Evolutionary conservation across 331 rosid species (phyloP).

Genomic region (Rhamnella rubrinervis): DNA sequence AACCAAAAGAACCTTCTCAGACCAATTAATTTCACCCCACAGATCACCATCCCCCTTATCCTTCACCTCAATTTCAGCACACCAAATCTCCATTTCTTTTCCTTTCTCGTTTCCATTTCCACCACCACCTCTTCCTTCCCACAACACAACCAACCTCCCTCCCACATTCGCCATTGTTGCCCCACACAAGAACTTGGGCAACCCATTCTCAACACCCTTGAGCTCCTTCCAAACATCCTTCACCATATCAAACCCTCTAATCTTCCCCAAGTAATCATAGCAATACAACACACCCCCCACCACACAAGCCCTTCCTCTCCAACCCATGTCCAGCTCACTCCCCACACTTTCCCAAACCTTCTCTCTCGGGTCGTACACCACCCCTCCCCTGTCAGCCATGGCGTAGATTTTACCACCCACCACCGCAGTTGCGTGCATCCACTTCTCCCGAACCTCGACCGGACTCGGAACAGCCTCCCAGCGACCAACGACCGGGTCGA

Average conservation of each 20-base stretch:
- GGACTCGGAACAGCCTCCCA: conserved; percentile 65
- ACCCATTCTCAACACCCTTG: conserved; percentile 48
- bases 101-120: conserved; percentile 40
- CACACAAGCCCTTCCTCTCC: conserved; percentile 80
- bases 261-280: conserved; percentile 66
- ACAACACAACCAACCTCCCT: conserved; percentile 62
- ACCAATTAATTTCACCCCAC: conserved; percentile 56
- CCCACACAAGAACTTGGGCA: conserved; percentile 71
- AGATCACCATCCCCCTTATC: conserved; percentile 37
- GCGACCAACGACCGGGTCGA: conserved; percentile 38
- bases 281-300: conserved; percentile 57
- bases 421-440: conserved; percentile 87
- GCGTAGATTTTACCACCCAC: conserved; percentile 49
- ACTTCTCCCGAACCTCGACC: conserved; percentile 43
- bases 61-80: conserved; percentile 64
- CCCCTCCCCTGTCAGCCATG: conserved; percentile 78
- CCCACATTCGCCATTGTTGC: conserved; percentile 81
- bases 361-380: conserved; percentile 35
- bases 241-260: conserved; percentile 52
- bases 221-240: conserved; percentile 53
- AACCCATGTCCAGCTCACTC: conserved; percentile 53
- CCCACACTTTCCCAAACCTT: conserved; percentile 62
- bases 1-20: conserved; percentile 43
- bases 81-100: conserved; percentile 55
- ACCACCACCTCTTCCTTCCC: conserved; percentile 50